These are phyloP conservation scores for Skeletonema tropicum DNA, from an alignment of 108 stramenopile species.

Conservation along the genomic window DNA sequence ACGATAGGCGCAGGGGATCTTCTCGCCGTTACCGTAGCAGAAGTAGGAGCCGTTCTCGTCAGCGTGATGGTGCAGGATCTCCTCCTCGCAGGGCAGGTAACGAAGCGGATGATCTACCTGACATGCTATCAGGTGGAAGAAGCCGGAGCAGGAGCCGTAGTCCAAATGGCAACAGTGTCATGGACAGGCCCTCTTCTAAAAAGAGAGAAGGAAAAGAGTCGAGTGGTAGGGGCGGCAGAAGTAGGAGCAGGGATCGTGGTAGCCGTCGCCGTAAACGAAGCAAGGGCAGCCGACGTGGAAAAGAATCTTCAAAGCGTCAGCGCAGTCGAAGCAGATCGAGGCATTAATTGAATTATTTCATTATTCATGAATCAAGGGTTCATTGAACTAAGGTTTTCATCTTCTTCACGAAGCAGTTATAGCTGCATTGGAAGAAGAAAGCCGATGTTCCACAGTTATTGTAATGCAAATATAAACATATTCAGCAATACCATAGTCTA, in stretches of 20 bases:
- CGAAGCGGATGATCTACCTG: conserved; percentile 36
- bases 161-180: conserved; percentile 29
- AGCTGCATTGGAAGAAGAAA: background rate
- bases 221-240: conserved; percentile 41
- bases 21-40: conserved; percentile 39
- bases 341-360: conserved; percentile 5
- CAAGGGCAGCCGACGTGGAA: conserved; percentile 35
- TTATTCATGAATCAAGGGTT: conserved; percentile 4
- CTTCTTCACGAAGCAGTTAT: background rate
- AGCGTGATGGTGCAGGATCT: conserved; percentile 31
- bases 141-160: conserved; percentile 44
- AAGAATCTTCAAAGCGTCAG: conserved; percentile 31
- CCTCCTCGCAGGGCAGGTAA: conserved; percentile 29
- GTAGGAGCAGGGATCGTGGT: conserved; percentile 45
- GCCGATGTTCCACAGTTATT: background rate
- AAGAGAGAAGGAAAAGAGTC: conserved; percentile 54
- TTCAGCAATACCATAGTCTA: background rate
- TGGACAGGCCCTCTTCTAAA: conserved; percentile 45
- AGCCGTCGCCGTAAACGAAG: conserved; percentile 41
- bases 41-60: conserved; percentile 38
- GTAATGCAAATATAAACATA: background rate
- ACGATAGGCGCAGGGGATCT: conserved; percentile 31
- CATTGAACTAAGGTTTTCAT: background rate
- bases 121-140: conserved; percentile 29
- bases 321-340: conserved; percentile 40